Evolutionary conservation across 768 basidiomycete species (phyloP).

Genomic region (Russula griseocarnosa): DNA sequence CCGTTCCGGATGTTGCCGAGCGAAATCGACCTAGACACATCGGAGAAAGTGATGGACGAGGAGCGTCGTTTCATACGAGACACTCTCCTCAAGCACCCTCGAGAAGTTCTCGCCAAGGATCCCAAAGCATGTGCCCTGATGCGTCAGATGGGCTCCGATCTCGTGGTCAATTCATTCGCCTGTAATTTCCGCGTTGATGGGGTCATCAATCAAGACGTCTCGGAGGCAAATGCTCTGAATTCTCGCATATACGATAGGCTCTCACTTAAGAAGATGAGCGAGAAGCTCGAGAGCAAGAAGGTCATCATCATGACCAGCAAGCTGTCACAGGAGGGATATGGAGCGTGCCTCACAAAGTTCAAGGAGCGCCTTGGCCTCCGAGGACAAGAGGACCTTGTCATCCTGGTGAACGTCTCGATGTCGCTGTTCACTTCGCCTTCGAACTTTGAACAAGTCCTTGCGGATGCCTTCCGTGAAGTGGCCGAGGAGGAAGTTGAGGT

Average conservation of each 20-base stretch:
- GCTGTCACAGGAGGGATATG: slow-evolving; percentile 37
- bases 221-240: slow-evolving; percentile 43
- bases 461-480: slow-evolving; percentile 35
- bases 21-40: slow-evolving; percentile 31
- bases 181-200: slow-evolving; percentile 42
- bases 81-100: slow-evolving; percentile 18
- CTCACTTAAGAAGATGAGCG: slow-evolving; percentile 34
- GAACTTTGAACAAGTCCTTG: slow-evolving; percentile 35
- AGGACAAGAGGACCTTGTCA: slow-evolving; percentile 37
- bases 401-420: slow-evolving; percentile 41
- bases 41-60: slow-evolving; percentile 30
- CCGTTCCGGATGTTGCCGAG: slow-evolving; percentile 40
- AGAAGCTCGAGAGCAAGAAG: slow-evolving; percentile 30
- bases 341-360: slow-evolving; percentile 36
- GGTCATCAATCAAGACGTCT: slow-evolving; percentile 37
- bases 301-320: slow-evolving; percentile 33
- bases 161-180: slow-evolving; percentile 45
- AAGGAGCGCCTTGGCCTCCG: slow-evolving; percentile 38
- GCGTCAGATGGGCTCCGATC: slow-evolving; percentile 33
- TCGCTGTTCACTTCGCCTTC: slow-evolving; percentile 36
- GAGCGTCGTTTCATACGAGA: slow-evolving; percentile 29
- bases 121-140: slow-evolving; percentile 18
- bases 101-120: slow-evolving; percentile 23
- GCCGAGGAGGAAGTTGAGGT: slow-evolving; percentile 39
- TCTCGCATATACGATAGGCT: slow-evolving; percentile 39